A percentile compares a stretch with the other conserved stretches of the same genome.
These are phyloP conservation scores for Mycena venus DNA, from an alignment of 768 basidiomycete species.

Conservation along the genomic window DNA sequence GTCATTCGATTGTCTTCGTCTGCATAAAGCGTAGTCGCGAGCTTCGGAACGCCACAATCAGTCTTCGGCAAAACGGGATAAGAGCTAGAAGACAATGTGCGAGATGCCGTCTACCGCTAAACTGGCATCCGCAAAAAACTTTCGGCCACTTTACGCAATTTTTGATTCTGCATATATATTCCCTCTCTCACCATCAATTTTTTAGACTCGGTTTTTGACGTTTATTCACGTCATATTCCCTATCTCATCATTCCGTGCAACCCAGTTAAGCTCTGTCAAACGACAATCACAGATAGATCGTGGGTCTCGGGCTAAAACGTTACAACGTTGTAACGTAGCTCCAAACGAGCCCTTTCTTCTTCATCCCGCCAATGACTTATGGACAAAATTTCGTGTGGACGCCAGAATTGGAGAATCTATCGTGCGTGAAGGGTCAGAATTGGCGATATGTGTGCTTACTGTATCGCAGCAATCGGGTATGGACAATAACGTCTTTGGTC, in stretches of 20 bases:
- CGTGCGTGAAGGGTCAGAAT: background rate
- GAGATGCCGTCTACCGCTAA: background rate
- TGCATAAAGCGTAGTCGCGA: background rate
- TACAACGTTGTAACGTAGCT: background rate
- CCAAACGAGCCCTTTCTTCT: background rate
- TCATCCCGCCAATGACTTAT: background rate
- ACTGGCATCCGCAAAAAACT: background rate
- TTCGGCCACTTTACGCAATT: background rate
- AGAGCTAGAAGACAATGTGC: background rate
- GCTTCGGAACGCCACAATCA: background rate
- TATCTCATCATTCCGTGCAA: background rate
- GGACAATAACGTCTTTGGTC: constrained; percentile 7
- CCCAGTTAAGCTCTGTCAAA: background rate
- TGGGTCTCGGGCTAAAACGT: background rate
- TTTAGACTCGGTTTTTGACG: background rate
- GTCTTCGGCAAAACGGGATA: background rate
- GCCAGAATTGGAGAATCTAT: background rate
- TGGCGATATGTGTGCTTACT: background rate
- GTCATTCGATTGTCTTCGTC: background rate
- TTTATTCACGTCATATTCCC: too few relatives aligned
- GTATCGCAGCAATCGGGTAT: constrained; percentile 6
- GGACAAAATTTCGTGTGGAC: background rate
- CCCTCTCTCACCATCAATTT: background rate
- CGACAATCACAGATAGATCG: background rate
- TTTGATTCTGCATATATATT: background rate